These are phyloP conservation scores for Lupinus albus DNA, from an alignment of 306 rosid species.

Conservation along the genomic window DNA sequence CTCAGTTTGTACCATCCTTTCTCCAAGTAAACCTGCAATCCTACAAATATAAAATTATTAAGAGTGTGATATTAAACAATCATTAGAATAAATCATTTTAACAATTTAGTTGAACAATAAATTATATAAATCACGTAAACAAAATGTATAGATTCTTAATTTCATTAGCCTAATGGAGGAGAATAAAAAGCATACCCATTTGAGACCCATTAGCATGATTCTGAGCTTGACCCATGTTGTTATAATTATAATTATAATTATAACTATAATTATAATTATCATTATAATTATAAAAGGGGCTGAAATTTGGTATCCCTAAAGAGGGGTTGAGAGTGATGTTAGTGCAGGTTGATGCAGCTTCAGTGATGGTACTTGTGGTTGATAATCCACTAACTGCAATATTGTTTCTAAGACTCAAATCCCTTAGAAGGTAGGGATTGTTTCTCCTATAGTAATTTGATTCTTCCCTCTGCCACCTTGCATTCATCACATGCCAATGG, in stretches of 20 bases:
- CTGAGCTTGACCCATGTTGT: conserved; percentile 34
- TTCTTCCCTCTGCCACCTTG: conserved; percentile 59
- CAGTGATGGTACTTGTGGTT: conserved; percentile 52
- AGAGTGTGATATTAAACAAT: not conserved
- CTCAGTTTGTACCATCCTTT: not conserved
- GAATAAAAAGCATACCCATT: conserved; percentile 38
- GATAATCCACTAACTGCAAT: conserved; percentile 53
- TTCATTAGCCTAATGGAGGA: too few relatives aligned
- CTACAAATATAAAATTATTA: not conserved
- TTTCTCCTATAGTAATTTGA: conserved; percentile 51
- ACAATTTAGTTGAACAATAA: too few relatives aligned
- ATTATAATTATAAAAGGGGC: not conserved
- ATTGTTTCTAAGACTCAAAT: conserved; percentile 33
- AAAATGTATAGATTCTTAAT: too few relatives aligned
- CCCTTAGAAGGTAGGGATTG: conserved; percentile 24
- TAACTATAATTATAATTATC: not conserved
- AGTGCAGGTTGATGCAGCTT: conserved; percentile 63
- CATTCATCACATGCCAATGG: conserved; percentile 84
- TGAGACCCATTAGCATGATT: conserved; percentile 26
- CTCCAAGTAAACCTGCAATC: conserved; percentile 37
- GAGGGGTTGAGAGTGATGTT: conserved; percentile 55
- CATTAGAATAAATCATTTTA: too few relatives aligned
- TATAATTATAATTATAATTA: not conserved
- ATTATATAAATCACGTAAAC: too few relatives aligned
- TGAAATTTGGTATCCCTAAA: conserved; percentile 26